Evolutionary conservation across 371 early-diverging fungal species (phyloP), one percentile per base, ranked within the genome.

Genomic region (Parasitella parasitica): DNA sequence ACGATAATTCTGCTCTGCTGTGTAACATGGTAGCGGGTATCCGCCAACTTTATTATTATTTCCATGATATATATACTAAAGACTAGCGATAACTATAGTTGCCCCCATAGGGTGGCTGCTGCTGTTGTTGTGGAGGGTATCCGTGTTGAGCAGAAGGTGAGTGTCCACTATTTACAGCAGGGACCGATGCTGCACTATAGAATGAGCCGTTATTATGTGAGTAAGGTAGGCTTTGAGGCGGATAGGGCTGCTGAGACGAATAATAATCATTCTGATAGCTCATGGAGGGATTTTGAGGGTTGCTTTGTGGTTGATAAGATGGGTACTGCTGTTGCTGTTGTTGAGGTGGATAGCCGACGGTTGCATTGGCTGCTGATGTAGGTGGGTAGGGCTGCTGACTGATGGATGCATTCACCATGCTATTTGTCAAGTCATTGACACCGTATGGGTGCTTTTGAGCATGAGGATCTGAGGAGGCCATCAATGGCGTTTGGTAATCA

Each of bases 101-200:
- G 22, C 64, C 58, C 36, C 57, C 57, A 22, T 43, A 52, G 46
- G 49, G 52, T 48, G 27, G 49, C 16, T 64, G 63, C 36, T 35
- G 52, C 53, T 49, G 56, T 57, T 32, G 48, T 39, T 64, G 63
- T 43, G 64, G 64, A 53, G 52, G 64, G 46, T 64, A 64, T 52
- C 64, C 64, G 32, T 64, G 64, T 37, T 51, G 41, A 15, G 64
- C 58, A 30, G 57, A 57, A 8, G 64, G 64, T 16, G 64, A 64
- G 53, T 64, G 58, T 11, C 64, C 64, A 24, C 41, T 41, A 41
- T 15, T 27, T 26, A 11, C 32, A 32, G 3, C 32, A 3, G 20
- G n/a, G 41, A n/a, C 41, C 46, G 52, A 26, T 20, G 36, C 18
- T 35, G 39, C 22, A 61, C 49, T 53, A 27, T 64, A 64, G 18